Conservation (phyloP, 2,329 filamentous ascomycete species). For the Paecilomyces sp. region DNA sequence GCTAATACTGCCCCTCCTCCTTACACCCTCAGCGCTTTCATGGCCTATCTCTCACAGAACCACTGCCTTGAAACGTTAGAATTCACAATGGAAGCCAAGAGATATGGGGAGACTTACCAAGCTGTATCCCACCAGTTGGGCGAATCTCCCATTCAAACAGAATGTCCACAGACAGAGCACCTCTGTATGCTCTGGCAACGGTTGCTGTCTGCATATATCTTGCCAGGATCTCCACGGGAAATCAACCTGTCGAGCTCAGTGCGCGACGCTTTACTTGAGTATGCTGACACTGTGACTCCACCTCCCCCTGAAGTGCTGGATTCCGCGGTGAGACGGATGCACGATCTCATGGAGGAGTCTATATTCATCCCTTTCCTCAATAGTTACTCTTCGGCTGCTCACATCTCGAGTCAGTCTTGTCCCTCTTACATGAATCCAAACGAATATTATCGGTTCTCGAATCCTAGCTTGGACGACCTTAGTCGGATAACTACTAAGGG, state of each 20-base stretch:
- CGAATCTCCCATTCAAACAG: conserved; percentile 40
- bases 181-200: conserved; percentile 79
- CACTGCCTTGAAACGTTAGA: conserved; percentile 95
- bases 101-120: conserved; percentile 65
- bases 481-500: conserved; percentile 19
- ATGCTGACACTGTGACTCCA: conserved; percentile 49
- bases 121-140: conserved; percentile 47
- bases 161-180: conserved; percentile 57
- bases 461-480: conserved; percentile 22
- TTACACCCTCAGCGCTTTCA: conserved; percentile 88
- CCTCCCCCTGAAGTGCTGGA: conserved; percentile 74
- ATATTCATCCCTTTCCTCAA: conserved; percentile 90
- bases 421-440: conserved; percentile 32
- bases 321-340: conserved; percentile 77
- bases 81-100: conserved; percentile 88
- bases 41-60: conserved; percentile 93
- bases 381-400: conserved; percentile 45
- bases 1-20: conserved; percentile 78
- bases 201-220: conserved; percentile 82
- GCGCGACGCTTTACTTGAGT: conserved; percentile 67
- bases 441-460: conserved; percentile 26
- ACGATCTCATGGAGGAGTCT: conserved; percentile 96
- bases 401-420: conserved; percentile 40
- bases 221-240: conserved; percentile 75
- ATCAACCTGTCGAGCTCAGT: conserved; percentile 85